Conservation (phyloP, 164 flowering plant species). For the Vitis rotundifolia region DNA sequence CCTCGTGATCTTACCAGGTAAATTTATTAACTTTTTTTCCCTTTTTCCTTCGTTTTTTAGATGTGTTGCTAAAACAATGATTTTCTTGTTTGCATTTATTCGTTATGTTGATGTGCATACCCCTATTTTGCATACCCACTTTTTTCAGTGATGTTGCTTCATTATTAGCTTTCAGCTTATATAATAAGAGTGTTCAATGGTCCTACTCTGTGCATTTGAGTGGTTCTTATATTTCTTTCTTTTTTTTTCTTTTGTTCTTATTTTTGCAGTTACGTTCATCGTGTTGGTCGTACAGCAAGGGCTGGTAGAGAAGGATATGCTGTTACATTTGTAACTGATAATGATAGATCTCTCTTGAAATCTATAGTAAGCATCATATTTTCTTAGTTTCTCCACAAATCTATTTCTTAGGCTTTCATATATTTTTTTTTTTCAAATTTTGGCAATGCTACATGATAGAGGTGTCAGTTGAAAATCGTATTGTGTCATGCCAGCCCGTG, state of each 20-base stretch:
- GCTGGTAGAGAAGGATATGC: conserved; percentile 98
- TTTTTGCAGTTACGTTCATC: conserved; percentile 79
- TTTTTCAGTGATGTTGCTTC: no score
- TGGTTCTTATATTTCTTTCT: background rate
- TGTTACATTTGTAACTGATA: conserved; percentile 91
- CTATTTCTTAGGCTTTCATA: background rate
- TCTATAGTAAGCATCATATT: conserved; percentile 65
- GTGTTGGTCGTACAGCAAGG: conserved; percentile 99
- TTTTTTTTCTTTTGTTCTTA: background rate
- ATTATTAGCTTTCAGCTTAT: no score
- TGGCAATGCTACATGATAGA: no score
- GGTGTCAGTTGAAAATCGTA: no score
- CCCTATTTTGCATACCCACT: background rate
- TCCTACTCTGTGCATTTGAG: no score
- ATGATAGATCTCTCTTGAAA: conserved; percentile 82
- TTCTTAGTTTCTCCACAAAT: background rate
- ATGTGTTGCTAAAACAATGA: no score
- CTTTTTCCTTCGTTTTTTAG: background rate
- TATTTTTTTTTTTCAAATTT: no score
- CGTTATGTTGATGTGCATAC: background rate
- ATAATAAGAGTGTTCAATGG: no score
- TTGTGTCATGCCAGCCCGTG: no score
- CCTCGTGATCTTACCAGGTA: conserved; percentile 93
- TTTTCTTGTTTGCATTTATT: background rate
- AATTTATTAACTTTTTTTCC: background rate